Evolutionary conservation across 2,329 filamentous ascomycete genomes (phyloP), one percentile per base, ranked within the genome.

Genomic region (Rachicladosporium sp.): DNA sequence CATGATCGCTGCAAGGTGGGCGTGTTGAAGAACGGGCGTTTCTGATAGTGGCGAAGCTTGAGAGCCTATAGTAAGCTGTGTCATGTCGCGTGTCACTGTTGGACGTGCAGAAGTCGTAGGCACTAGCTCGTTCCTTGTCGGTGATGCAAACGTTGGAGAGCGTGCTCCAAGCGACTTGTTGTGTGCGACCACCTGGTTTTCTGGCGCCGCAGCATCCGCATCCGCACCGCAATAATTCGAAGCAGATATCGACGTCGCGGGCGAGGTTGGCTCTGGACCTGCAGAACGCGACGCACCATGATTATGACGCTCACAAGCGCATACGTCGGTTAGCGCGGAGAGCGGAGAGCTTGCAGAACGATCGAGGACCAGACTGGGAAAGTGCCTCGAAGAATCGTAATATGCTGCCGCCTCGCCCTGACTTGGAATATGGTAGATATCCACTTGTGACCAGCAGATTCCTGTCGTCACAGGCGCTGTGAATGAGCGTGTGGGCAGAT

Each of bases 321-420:
- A 41, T 7, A 41, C 35, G 30, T 41, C 39, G 30, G 39, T 41
- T 3, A 41, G 30, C 10, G 39, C 34, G 8, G 23, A 27, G 7
- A 27, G 23, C 23, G 21, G 36, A 34, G n/a, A 36, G 33, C n/a
- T 43, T 33, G 11, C 37, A 38, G 7, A 42, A 31, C 4, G 40
- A 42, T 31, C 36, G 31, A 11, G 35, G 27, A 45, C 40, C 12
- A 48, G 27, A 33, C 45, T 49, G 10, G 47, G 45, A 29, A 52
- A 52, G 23, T 43, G 47, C 15, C 37, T 36, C n/a, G 38, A 49
- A 6, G 43, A 34, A 42, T 58, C 48, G 36, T 57, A 59, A 39
- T 58, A 59, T 23, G 50, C 46, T 3, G 53, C 53, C 6, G 56
- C 56, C 29, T 49, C 47, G n/a, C 56, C 56, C n/a, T 52, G 48